Percentiles rank a stretch among this genome's conserved stretches.
Conservation (phyloP, 371 early-diverging fungal species). For the Mucor plumbeus region DNA sequence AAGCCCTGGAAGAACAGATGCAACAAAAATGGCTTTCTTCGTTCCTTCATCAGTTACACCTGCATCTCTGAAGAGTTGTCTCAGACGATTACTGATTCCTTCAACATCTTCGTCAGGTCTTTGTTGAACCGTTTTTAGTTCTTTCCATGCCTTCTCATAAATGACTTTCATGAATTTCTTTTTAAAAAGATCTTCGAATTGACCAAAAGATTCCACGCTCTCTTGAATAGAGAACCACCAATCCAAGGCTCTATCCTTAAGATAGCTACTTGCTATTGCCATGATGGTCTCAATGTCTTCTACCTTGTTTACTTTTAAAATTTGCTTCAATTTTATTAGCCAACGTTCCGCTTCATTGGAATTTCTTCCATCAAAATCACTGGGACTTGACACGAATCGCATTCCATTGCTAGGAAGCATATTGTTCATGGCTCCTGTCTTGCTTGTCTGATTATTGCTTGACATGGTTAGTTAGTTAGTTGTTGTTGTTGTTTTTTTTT, state of each 20-base stretch:
- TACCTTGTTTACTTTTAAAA: background rate
- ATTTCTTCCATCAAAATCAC: background rate
- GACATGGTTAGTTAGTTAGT: too few relatives aligned
- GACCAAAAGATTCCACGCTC: background rate
- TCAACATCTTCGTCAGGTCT: background rate
- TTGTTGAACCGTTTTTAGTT: background rate
- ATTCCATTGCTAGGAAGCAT: background rate
- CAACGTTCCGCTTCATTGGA: background rate
- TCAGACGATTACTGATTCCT: background rate
- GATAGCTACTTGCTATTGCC: background rate
- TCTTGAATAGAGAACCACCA: background rate
- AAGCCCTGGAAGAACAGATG: background rate
- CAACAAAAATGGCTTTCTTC: conserved; percentile 5
- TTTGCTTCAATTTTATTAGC: background rate
- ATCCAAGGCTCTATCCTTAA: background rate
- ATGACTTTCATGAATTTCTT: background rate
- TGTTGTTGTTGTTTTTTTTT: too few relatives aligned
- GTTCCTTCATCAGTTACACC: background rate
- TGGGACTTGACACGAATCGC: background rate
- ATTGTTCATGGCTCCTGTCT: background rate
- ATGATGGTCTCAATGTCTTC: background rate
- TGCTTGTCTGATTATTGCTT: background rate
- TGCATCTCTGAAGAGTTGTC: background rate
- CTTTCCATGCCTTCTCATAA: background rate
- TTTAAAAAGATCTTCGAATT: background rate